Evolutionary conservation across 164 flowering plant genomes (phyloP).

Genomic region (Chloranthus sessilifolius): DNA sequence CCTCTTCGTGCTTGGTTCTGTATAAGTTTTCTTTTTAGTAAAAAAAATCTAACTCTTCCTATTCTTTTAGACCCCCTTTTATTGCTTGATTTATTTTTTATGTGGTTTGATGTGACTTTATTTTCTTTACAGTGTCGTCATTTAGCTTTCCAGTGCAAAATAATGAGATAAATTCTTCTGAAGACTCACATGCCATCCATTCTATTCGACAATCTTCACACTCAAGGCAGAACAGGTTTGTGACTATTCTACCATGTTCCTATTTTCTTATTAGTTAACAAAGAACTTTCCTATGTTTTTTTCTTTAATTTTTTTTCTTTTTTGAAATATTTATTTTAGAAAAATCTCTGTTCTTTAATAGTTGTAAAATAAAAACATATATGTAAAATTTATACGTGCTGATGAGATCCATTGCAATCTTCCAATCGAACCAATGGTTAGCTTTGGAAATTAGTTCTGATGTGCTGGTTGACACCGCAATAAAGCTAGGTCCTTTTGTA

Average conservation of each 20-base stretch:
- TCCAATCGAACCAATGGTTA: too few relatives aligned
- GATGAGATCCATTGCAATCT: neutral
- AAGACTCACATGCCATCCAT: slow-evolving; percentile 26
- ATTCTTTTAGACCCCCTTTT: too few relatives aligned
- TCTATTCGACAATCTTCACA: slow-evolving; percentile 32
- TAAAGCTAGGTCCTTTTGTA: too few relatives aligned
- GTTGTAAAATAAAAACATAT: too few relatives aligned
- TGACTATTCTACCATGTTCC: neutral
- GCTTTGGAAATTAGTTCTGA: neutral
- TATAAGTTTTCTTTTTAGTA: too few relatives aligned
- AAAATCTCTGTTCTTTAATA: too few relatives aligned
- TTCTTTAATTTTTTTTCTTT: neutral
- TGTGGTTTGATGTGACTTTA: neutral
- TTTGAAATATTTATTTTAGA: neutral
- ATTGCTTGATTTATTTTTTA: slow-evolving; percentile 2
- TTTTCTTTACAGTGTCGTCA: slow-evolving; percentile 36
- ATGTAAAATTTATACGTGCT: too few relatives aligned
- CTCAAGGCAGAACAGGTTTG: slow-evolving; percentile 52
- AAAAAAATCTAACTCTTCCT: too few relatives aligned
- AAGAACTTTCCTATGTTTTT: neutral
- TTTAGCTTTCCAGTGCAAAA: slow-evolving; percentile 33
- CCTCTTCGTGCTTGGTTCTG: too few relatives aligned
- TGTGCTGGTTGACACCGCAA: too few relatives aligned
- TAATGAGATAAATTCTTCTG: slow-evolving; percentile 50
- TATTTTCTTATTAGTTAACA: neutral